These are phyloP conservation scores for Pseudocercospora ulei DNA, from an alignment of 2,329 filamentous ascomycete genomes.

Conservation along the genomic window DNA sequence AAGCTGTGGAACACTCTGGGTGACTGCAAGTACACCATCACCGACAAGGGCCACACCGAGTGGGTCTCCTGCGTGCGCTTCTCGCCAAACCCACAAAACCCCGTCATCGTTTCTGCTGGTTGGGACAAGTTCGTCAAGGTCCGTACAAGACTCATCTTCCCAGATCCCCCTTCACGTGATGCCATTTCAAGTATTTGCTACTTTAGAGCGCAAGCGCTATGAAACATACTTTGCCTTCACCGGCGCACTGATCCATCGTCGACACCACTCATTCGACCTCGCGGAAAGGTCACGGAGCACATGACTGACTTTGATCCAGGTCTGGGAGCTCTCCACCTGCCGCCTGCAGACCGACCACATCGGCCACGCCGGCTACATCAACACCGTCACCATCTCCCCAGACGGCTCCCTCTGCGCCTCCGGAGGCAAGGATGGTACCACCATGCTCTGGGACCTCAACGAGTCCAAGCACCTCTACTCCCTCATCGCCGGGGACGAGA, in stretches of 20 bases:
- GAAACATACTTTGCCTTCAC: slow-evolving; percentile 76
- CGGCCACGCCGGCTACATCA: slow-evolving; percentile 99
- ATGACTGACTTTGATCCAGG: slow-evolving; percentile 46
- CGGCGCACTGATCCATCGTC: slow-evolving; percentile 60
- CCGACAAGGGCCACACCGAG: slow-evolving; percentile 99
- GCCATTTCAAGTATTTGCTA: slow-evolving; percentile 99
- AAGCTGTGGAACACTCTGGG: slow-evolving; percentile 99
- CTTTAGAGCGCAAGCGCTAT: slow-evolving; percentile 98
- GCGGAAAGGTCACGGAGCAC: neutral
- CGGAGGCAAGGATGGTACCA: slow-evolving; percentile 98
- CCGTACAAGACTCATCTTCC: slow-evolving; percentile 40
- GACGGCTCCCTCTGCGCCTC: slow-evolving; percentile 98
- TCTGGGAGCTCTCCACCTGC: slow-evolving; percentile 99
- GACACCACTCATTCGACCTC: neutral
- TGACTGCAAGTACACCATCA: slow-evolving; percentile 99
- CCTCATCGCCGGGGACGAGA: slow-evolving; percentile 97
- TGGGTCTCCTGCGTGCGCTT: slow-evolving; percentile 99
- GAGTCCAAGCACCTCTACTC: slow-evolving; percentile 99
- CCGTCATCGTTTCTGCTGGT: slow-evolving; percentile 94
- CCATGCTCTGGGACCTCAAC: slow-evolving; percentile 99
- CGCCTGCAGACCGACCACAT: slow-evolving; percentile 99
- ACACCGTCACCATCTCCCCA: slow-evolving; percentile 99
- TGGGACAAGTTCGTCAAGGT: slow-evolving; percentile 99
- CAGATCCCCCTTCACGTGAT: slow-evolving; percentile 63
- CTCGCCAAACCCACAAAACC: slow-evolving; percentile 99